Conservation (phyloP, 192 early-diverging fungal genomes). For the Kickxella alabastrina region DNA sequence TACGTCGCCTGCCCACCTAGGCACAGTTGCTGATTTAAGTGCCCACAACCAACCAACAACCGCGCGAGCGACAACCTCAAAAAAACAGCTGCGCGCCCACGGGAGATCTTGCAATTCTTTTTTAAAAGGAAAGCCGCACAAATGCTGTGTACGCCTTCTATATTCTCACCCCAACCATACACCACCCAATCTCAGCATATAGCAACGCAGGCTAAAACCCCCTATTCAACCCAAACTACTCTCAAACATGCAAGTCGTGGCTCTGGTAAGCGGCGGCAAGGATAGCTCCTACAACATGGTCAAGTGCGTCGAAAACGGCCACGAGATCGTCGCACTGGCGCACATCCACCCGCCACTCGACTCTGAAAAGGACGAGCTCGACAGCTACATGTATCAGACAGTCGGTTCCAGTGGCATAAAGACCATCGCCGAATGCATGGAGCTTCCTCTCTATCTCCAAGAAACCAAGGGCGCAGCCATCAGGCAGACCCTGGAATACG, state of each 20-base stretch:
- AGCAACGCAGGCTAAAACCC: too few relatives aligned
- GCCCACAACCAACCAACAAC: too few relatives aligned
- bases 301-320: conserved; percentile 90
- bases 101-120: background rate
- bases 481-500: conserved; percentile 64
- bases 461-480: conserved; percentile 71
- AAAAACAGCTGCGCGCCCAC: too few relatives aligned
- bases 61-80: background rate
- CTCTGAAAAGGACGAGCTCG: conserved; percentile 78
- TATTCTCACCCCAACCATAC: too few relatives aligned
- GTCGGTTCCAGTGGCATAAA: conserved; percentile 91
- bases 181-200: too few relatives aligned
- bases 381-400: conserved; percentile 96
- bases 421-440: conserved; percentile 78
- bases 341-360: conserved; percentile 77
- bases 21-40: too few relatives aligned
- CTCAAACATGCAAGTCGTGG: conserved; percentile 39
- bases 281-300: conserved; percentile 95
- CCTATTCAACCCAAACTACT: too few relatives aligned
- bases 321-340: conserved; percentile 88
- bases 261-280: conserved; percentile 84
- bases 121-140: conserved; percentile 1
- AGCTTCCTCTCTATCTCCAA: conserved; percentile 75
- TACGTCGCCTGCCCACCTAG: too few relatives aligned
- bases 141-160: too few relatives aligned